Conservation (phyloP, 257 asterid species). For the Solanum habrochaites region DNA sequence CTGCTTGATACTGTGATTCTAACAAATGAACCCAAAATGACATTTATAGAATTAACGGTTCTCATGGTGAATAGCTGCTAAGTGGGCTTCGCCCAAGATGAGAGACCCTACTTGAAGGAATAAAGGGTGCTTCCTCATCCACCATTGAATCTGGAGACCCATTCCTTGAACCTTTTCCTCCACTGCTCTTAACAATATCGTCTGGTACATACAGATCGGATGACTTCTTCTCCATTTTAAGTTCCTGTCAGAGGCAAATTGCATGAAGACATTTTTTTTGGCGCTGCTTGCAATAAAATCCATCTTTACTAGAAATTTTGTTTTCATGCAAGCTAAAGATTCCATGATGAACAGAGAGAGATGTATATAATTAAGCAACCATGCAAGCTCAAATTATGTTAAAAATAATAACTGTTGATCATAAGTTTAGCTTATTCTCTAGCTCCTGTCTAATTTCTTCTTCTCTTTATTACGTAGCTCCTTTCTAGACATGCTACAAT, state of each 20-base stretch:
- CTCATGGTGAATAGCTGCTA: background rate
- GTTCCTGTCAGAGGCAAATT: slow-evolving; percentile 29
- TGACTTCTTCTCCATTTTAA: slow-evolving; percentile 59
- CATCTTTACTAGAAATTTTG: background rate
- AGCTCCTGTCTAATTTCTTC: background rate
- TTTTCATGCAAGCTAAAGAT: background rate
- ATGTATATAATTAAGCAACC: background rate
- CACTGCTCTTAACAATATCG: slow-evolving; percentile 6
- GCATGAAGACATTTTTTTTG: background rate
- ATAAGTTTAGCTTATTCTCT: background rate
- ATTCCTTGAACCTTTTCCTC: slow-evolving; percentile 9
- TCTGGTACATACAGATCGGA: slow-evolving; percentile 50
- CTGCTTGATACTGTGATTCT: background rate
- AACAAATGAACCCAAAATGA: background rate
- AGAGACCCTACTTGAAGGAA: slow-evolving; percentile 50
- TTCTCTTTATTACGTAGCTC: background rate
- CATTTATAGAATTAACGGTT: background rate
- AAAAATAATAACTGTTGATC: background rate
- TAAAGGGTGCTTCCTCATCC: slow-evolving; percentile 59
- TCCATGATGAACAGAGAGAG: background rate
- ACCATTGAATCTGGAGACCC: slow-evolving; percentile 13
- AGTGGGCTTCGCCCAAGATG: slow-evolving; percentile 55
- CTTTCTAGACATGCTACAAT: background rate
- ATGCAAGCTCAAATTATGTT: background rate
- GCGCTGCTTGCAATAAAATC: background rate